phyloP scores from a whole-genome alignment of 306 rosid genomes.

The Cicer yamashitae region DNA sequence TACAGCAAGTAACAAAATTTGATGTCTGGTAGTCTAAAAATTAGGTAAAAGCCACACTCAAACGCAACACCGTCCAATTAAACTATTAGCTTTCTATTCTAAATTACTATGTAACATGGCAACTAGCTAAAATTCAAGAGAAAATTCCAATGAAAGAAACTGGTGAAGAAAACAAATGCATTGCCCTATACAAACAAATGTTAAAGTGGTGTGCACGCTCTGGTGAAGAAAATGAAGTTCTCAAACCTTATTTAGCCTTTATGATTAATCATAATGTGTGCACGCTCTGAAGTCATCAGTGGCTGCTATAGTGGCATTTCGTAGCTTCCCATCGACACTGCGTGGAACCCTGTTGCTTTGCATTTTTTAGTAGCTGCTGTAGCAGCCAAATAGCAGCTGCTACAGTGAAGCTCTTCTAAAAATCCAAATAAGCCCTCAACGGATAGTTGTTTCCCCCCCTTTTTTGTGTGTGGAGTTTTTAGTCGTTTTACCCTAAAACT shows the following conservation, averaged over 20 bases:
- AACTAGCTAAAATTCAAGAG: not conserved
- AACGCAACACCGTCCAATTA: not conserved
- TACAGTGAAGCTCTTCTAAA: not conserved
- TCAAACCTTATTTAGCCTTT: slow-evolving; percentile 3
- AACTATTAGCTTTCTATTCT: slow-evolving; percentile 2
- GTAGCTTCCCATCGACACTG: not conserved
- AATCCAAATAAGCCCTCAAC: not conserved
- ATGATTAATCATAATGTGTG: not conserved
- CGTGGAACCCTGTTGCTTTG: not conserved
- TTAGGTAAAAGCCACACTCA: not conserved
- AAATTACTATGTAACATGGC: slow-evolving; percentile 3
- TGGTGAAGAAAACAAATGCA: slow-evolving; percentile 15
- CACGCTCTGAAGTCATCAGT: not conserved
- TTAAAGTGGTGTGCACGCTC: too few relatives aligned
- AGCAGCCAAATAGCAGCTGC: not conserved
- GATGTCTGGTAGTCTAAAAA: not conserved
- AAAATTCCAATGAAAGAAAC: slow-evolving; percentile 6
- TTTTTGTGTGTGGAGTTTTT: not conserved
- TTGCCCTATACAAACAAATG: slow-evolving; percentile 1
- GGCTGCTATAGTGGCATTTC: not conserved
- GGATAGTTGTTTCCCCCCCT: not conserved
- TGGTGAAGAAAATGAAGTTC: slow-evolving; percentile 28
- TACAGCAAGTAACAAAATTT: slow-evolving; percentile 41
- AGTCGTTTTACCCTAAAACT: too few relatives aligned
- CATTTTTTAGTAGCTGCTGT: not conserved